Conservation (phyloP, 495 filamentous ascomycete species). For the Penicillium macrosclerotiorum region DNA sequence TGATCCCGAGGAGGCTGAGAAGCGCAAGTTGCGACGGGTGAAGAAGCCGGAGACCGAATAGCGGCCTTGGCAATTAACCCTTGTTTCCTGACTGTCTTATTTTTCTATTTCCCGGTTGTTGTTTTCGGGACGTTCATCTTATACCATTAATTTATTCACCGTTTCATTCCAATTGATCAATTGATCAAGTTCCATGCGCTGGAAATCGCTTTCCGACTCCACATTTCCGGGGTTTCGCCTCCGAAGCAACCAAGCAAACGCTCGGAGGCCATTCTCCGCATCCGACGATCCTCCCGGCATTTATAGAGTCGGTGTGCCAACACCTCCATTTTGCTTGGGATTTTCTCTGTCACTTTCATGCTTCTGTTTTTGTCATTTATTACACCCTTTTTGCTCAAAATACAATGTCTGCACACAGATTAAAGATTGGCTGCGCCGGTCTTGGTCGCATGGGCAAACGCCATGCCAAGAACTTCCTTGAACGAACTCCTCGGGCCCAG, state of each 20-base stretch:
- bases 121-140: not conserved
- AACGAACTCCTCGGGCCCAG: conserved; percentile 50
- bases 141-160: too few species aligned
- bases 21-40: conserved; percentile 31
- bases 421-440: conserved; percentile 51
- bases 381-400: not conserved
- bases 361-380: too few species aligned
- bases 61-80: not conserved
- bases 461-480: conserved; percentile 53
- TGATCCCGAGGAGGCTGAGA: conserved; percentile 42
- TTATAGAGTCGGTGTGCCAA: conserved; percentile 9
- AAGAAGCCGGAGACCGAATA: conserved; percentile 20
- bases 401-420: conserved; percentile 43
- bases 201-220: conserved; percentile 29
- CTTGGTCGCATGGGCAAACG: conserved; percentile 60
- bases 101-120: not conserved
- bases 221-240: conserved; percentile 13
- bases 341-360: not conserved
- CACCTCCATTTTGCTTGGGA: not conserved
- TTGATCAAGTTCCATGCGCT: too few species aligned
- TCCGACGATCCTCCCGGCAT: not conserved
- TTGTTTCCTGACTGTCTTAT: not conserved
- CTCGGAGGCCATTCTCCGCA: conserved; percentile 26
- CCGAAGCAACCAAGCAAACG: too few species aligned
- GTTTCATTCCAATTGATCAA: too few species aligned